phyloP scores from a whole-genome alignment of 1,284 basidiomycete genomes.

The Fistulinella cinereoalba region DNA sequence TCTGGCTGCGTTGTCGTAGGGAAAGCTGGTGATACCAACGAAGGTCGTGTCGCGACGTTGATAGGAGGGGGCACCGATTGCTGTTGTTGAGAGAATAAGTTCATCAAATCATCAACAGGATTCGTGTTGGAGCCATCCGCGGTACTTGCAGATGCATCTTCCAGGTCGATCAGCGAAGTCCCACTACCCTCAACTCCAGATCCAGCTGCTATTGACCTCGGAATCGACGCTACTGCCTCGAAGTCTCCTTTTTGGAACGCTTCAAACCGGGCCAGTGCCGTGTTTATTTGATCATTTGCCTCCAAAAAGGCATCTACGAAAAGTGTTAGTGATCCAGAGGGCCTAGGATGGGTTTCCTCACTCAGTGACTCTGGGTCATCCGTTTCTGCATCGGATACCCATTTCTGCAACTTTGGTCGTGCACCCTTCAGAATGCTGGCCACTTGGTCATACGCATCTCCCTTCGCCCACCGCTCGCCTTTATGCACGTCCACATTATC shows the following conservation, averaged over 20 bases:
- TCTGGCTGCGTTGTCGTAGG: constrained; percentile 14
- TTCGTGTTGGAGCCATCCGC: constrained; percentile 15
- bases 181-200: constrained; percentile 34
- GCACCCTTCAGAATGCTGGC: constrained; percentile 80
- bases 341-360: constrained; percentile 35
- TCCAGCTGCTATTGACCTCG: constrained; percentile 48
- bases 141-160: constrained; percentile 42
- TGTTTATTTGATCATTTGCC: constrained; percentile 98
- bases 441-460: constrained; percentile 98
- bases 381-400: constrained; percentile 91
- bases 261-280: constrained; percentile 85
- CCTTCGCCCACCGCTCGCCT: constrained; percentile 76
- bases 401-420: constrained; percentile 94
- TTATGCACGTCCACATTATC: constrained; percentile 79
- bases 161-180: constrained; percentile 70
- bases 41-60: constrained; percentile 25
- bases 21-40: constrained; percentile 16
- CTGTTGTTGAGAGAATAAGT: constrained; percentile 45
- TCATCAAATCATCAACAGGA: constrained; percentile 55
- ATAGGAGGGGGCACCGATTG: constrained; percentile 24
- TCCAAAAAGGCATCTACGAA: constrained; percentile 82
- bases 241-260: constrained; percentile 91
- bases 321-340: constrained; percentile 2
- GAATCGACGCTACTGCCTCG: constrained; percentile 57
- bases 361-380: constrained; percentile 85